phyloP scores from a whole-genome alignment of 352 stramenopile genomes.

The Phytophthora macrochlamydospora region DNA sequence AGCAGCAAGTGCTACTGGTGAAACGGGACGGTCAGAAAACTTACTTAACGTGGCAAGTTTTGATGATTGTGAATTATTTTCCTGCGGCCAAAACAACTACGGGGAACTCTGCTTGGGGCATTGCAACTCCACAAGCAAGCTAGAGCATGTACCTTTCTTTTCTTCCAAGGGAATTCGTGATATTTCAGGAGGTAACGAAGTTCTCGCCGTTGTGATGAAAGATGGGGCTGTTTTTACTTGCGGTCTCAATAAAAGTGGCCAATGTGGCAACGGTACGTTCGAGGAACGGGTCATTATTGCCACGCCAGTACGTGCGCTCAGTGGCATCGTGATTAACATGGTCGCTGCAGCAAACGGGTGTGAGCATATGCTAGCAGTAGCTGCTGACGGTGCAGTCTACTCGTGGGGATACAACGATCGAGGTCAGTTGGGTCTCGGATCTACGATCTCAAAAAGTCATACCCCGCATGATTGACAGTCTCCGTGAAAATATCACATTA shows the following conservation, averaged over 20 bases:
- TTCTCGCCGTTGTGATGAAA: conserved; percentile 86
- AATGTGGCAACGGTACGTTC: conserved; percentile 89
- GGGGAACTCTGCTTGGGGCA: conserved; percentile 86
- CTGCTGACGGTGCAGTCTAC: conserved; percentile 77
- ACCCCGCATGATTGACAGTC: conserved; percentile 81
- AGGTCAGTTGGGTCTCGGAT: conserved; percentile 81
- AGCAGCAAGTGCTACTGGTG: conserved; percentile 6
- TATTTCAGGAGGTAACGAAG: conserved; percentile 84
- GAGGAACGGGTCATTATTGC: conserved; percentile 84
- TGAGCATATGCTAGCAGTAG: conserved; percentile 87
- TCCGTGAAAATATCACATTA: conserved; percentile 84
- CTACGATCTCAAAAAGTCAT: conserved; percentile 88
- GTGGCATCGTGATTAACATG: conserved; percentile 68
- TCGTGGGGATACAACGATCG: conserved; percentile 90
- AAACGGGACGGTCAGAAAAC: conserved; percentile 9
- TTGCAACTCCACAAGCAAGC: conserved; percentile 87
- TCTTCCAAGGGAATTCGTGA: conserved; percentile 76
- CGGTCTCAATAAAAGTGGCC: conserved; percentile 88
- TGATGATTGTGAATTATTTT: conserved; percentile 89
- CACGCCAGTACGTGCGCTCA: conserved; percentile 70
- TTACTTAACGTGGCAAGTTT: conserved; percentile 38
- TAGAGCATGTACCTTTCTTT: conserved; percentile 87
- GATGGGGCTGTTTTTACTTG: conserved; percentile 82
- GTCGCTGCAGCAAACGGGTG: conserved; percentile 84
- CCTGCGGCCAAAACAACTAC: conserved; percentile 91